Evolutionary conservation across 768 basidiomycete species (phyloP), one percentile per base, ranked within the genome.

Genomic region (Rhizopogon vulgaris): DNA sequence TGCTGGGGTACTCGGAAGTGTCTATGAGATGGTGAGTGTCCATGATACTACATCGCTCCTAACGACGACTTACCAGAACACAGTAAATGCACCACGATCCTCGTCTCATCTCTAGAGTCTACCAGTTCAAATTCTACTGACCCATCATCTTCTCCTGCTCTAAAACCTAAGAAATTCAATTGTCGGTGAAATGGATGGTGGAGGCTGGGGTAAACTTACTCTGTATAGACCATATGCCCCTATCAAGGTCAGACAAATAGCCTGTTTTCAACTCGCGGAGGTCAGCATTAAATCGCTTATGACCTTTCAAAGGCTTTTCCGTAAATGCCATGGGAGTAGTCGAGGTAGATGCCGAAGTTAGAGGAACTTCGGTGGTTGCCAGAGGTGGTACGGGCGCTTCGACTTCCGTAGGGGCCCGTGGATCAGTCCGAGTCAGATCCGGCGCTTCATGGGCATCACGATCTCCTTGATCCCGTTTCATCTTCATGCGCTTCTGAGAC

Each of bases 1-100:
- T 71, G 25, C 68, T 67, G 0, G 86, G 86, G 60, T 88, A 88
- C 48, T 83, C 80, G 9, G 84, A 81, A 1, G 83, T 78, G 58
- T 85, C 84, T 84, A 54, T 17, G 38, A 46, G n/a, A n/a, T 46
- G 30, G 7, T 55, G 14, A 32, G 28, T 32, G 14, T 17, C 10
- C 8, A 30, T 39, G 18, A 36, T 25, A 56, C 36, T 32, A 4
- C 25, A n/a, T 32, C 17, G 10, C 22, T n/a, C 12, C 11, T 11
- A 15, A 41, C 17, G 9, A 39, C 4, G 17, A 58, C 73, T 38
- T 57, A 75, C 80, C 82, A 39, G 82, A 77, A 25, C 81, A 68
- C 28, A 82, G 64, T 22, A 84, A 60, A 54, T 70, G 74, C 36
- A 76, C 61, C 1, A 69, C 54, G 30, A 76, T 53, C 38, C 74